Conservation (phyloP, 305 asterid genomes). For the Coffea humblotiana region DNA sequence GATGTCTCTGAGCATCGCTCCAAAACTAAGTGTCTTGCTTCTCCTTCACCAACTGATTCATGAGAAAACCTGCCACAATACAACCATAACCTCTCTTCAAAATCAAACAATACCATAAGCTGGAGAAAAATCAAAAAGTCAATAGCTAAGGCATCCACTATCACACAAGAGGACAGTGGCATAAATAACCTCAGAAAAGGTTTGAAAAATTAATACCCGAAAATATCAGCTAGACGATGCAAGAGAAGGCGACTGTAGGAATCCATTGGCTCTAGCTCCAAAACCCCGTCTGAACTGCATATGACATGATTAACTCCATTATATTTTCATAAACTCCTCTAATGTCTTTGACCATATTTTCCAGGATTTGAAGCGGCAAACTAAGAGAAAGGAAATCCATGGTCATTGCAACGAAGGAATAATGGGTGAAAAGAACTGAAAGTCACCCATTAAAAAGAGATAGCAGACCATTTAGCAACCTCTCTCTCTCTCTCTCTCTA, state of each 20-base stretch:
- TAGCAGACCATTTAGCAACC: neutral
- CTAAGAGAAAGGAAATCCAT: neutral
- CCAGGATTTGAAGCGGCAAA: neutral
- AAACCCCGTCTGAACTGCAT: constrained; percentile 62
- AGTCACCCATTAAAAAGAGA: neutral
- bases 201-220: constrained; percentile 50
- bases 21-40: constrained; percentile 72
- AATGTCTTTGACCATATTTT: neutral
- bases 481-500: neutral
- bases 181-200: neutral
- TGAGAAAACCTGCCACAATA: constrained; percentile 67
- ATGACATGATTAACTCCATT: constrained; percentile 18
- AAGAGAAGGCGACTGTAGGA: constrained; percentile 73
- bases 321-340: neutral
- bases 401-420: constrained; percentile 3
- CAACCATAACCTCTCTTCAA: constrained; percentile 22
- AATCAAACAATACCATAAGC: neutral
- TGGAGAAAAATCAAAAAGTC: constrained; percentile 3
- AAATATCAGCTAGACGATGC: constrained; percentile 94
- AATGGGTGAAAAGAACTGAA: neutral
- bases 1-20: constrained; percentile 80
- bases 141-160: neutral
- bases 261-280: constrained; percentile 84
- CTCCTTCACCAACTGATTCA: constrained; percentile 91
- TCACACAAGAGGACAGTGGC: constrained; percentile 6